A percentile compares a stretch with the other conserved stretches of the same genome.
Conservation (phyloP, 306 rosid species). For the Sechiopsis laciniata region DNA sequence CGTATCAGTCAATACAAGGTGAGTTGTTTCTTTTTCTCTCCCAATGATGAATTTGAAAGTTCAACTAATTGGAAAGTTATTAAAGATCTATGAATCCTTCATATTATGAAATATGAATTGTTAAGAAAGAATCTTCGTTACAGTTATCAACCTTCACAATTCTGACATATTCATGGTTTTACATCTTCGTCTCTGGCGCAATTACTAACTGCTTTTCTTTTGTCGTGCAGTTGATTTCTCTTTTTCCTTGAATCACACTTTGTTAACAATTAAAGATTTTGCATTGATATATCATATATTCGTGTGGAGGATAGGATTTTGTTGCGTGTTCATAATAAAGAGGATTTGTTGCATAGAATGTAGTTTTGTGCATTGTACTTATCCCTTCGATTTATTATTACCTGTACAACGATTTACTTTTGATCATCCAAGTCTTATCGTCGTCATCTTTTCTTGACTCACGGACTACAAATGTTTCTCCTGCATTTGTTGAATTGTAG, state of each 20-base stretch:
- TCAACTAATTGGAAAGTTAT: not conserved
- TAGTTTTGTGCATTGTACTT: conserved; percentile 7
- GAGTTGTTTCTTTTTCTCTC: conserved; percentile 10
- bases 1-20: conserved; percentile 63
- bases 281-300: not conserved
- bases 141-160: not conserved
- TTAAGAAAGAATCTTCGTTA: not conserved
- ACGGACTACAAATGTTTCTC: not conserved
- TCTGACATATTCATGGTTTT: conserved; percentile 2
- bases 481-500: conserved; percentile 33
- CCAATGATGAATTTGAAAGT: conserved; percentile 13
- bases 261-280: not conserved
- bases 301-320: not conserved
- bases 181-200: not conserved
- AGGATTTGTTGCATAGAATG: not conserved
- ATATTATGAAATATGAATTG: not conserved
- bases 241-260: not conserved
- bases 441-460: not conserved
- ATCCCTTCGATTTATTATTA: not conserved
- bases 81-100: not conserved
- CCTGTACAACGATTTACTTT: not conserved
- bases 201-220: not conserved
- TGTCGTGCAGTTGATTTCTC: not conserved
- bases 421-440: not conserved
- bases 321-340: not conserved